phyloP scores from a whole-genome alignment of 129 eudicot species.

The Chrysanthemum lavandulifolium region DNA sequence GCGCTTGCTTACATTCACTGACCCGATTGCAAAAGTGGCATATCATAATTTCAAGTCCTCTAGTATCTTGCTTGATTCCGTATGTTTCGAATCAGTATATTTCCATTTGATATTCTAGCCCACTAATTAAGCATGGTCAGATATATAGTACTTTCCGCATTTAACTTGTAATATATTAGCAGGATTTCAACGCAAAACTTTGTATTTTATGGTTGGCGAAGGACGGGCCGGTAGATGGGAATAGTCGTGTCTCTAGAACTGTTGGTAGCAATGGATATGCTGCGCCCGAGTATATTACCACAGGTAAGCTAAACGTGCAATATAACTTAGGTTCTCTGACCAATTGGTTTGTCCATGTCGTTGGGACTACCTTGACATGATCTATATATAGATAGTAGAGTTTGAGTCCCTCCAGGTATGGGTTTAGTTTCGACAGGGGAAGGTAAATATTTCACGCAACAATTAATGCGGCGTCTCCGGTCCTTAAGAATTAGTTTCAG shows the following conservation, averaged over 20 bases:
- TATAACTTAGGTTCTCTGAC: background rate
- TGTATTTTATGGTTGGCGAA: constrained; percentile 43
- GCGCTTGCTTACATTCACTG: constrained; percentile 16
- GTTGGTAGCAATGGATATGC: constrained; percentile 21
- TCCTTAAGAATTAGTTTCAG: too few relatives aligned
- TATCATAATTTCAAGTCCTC: background rate
- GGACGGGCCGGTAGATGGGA: constrained; percentile 24
- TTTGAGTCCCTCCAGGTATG: background rate
- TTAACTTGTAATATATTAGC: constrained; percentile 16
- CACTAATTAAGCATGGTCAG: background rate
- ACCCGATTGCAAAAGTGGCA: background rate
- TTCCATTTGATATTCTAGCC: background rate
- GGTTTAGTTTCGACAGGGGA: too few relatives aligned
- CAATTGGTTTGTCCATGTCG: background rate
- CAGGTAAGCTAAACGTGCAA: constrained; percentile 14
- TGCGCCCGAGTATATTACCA: constrained; percentile 11
- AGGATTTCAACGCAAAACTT: constrained; percentile 44
- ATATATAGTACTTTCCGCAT: background rate
- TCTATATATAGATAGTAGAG: background rate
- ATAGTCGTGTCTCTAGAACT: constrained; percentile 15
- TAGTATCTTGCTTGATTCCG: constrained; percentile 13
- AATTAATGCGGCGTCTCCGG: too few relatives aligned
- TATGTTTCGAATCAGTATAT: background rate
- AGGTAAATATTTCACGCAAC: too few relatives aligned
- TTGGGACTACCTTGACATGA: too few relatives aligned